Percentiles rank a stretch among this genome's conserved stretches.
phyloP scores from a whole-genome alignment of 2,329 filamentous ascomycete species.

The Exophiala sp. region DNA sequence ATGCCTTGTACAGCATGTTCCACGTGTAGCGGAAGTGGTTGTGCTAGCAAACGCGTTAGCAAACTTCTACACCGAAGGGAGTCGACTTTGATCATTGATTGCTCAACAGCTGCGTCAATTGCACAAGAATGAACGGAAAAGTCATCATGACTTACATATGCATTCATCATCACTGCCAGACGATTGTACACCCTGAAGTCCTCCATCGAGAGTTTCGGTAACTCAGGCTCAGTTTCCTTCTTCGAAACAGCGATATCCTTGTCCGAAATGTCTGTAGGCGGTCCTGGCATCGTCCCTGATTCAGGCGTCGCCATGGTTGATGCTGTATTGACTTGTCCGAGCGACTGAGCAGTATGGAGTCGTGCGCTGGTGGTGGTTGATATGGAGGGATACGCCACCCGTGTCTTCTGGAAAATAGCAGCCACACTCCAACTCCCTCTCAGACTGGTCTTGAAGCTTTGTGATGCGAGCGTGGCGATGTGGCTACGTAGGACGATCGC shows the following conservation, averaged over 20 bases:
- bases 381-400: too few relatives aligned
- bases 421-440: too few relatives aligned
- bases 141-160: conserved; percentile 54
- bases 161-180: conserved; percentile 41
- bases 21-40: conserved; percentile 72
- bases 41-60: conserved; percentile 51
- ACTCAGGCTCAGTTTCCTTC: conserved; percentile 28
- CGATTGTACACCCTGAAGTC: conserved; percentile 56
- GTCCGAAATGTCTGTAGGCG: too few relatives aligned
- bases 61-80: background rate
- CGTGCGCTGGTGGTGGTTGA: background rate
- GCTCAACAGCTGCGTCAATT: background rate
- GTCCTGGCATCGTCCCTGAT: background rate
- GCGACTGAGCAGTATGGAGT: background rate
- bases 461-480: too few relatives aligned
- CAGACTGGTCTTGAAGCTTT: too few relatives aligned
- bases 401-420: too few relatives aligned
- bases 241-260: background rate
- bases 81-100: conserved; percentile 28
- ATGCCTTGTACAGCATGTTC: conserved; percentile 67
- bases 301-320: background rate
- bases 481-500: background rate
- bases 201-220: conserved; percentile 61
- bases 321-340: background rate
- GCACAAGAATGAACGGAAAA: conserved; percentile 8